Conservation (phyloP, 306 rosid genomes). For the Chamaecrista fasciculata region DNA sequence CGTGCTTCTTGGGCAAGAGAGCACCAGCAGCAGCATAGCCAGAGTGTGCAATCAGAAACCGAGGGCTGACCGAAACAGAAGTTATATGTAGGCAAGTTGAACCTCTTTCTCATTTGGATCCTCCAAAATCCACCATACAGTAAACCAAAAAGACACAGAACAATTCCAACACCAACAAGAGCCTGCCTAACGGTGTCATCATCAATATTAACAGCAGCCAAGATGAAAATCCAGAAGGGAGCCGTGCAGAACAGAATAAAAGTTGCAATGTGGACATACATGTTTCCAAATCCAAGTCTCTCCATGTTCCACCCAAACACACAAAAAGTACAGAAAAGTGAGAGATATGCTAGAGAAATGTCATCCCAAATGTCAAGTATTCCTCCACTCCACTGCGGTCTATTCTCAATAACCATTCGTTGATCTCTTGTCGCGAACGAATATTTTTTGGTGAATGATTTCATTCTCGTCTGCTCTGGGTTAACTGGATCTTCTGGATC, state of each 20-base stretch:
- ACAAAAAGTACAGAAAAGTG: conserved; percentile 80
- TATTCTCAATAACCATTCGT: conserved; percentile 38
- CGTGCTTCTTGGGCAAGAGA: conserved; percentile 92
- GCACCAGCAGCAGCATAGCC: conserved; percentile 97
- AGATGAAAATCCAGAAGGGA: conserved; percentile 83
- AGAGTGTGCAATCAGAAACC: conserved; percentile 69
- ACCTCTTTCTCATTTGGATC: conserved; percentile 92
- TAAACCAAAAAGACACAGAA: conserved; percentile 82
- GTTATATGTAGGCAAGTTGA: conserved; percentile 66
- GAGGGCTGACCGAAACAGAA: conserved; percentile 75
- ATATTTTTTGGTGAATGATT: conserved; percentile 47
- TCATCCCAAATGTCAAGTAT: conserved; percentile 82
- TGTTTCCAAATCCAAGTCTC: conserved; percentile 91
- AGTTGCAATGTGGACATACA: conserved; percentile 88
- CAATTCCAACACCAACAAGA: conserved; percentile 54
- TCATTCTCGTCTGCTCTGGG: conserved; percentile 39
- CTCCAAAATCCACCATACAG: conserved; percentile 98
- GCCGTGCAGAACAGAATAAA: conserved; percentile 82
- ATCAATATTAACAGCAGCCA: conserved; percentile 87
- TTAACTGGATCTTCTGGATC: conserved; percentile 77
- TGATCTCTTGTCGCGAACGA: conserved; percentile 61
- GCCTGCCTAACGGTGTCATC: conserved; percentile 57
- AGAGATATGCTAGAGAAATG: conserved; percentile 69
- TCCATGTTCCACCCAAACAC: conserved; percentile 98
- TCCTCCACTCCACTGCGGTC: conserved; percentile 82